Evolutionary conservation across 1,284 basidiomycete species (phyloP), one percentile per base, ranked within the genome.

Genomic region (Ceratobasidium theobromae): DNA sequence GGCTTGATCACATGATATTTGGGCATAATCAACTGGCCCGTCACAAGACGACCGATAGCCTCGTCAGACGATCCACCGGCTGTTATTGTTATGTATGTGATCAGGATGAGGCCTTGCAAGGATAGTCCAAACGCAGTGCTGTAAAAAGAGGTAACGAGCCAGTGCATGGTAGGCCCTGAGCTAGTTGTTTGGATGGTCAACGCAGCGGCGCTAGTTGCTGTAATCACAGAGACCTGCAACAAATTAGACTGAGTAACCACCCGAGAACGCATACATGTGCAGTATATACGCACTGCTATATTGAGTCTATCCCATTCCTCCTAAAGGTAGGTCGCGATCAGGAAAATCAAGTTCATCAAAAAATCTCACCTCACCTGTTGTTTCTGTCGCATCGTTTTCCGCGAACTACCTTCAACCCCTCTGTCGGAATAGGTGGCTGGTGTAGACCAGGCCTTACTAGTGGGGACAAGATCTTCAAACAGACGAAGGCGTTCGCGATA

Each of bases 261-360:
- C 14, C n/a, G n/a, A n/a, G 25, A 16, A 21, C 21, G 18, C 21
- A 30, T 12, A 21, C 41, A 21, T 9, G n/a, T 1, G 38, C 6
- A 9, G 33, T 4, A 9, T n/a, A 16, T 25, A 33, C 54, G 27
- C 9, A 57, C 54, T 6, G 54, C 54, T 12, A 46, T 57, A 33
- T 57, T 57, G 14, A 46, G 12, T 33, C 54, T 43, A 46, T 57
- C 54, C 54, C 54, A 57, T 16, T 57, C 54, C 30, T 57, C 54
- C 54, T n/a, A n/a, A n/a, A n/a, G n/a, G n/a, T n/a, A n/a, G n/a
- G n/a, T n/a, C 38, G 23, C 9, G n/a, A 11, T n/a, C 43, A 14
- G 6, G 8, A 6, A 8, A 11, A 45, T 21, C 18, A n/a, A 5
- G 43, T 14, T 11, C 9, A 11, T 45, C 5, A n/a, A 21, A 45